Conservation (phyloP, 345 rosid species). For the Eucalyptus erythrocorys region DNA sequence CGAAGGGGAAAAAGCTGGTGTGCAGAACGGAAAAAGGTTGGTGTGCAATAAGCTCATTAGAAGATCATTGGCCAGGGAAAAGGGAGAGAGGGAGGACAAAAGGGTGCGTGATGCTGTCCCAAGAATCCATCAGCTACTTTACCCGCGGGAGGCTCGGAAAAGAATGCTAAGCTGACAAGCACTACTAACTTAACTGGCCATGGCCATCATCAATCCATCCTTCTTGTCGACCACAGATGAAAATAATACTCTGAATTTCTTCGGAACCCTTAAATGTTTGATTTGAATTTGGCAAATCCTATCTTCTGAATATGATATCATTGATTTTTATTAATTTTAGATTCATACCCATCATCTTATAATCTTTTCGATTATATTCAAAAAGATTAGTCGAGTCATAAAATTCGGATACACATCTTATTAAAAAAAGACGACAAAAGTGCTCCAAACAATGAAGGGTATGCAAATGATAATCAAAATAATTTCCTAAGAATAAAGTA, state of each 20-base stretch:
- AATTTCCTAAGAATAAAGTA: neutral
- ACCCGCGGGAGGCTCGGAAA: neutral
- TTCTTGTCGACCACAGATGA: neutral
- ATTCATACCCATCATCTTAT: neutral
- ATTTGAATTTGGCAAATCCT: neutral
- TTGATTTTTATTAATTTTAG: neutral
- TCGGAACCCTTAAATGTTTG: neutral
- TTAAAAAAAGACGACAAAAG: neutral
- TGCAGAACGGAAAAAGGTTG: neutral
- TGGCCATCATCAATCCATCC: neutral
- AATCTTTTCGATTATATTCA: neutral
- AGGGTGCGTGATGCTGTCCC: neutral
- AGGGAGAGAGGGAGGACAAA: neutral
- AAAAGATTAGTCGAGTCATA: neutral
- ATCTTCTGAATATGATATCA: neutral
- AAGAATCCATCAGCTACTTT: neutral
- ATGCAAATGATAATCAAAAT: neutral
- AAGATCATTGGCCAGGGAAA: neutral
- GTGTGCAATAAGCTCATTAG: neutral
- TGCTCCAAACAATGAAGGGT: neutral
- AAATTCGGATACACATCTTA: neutral
- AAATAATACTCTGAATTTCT: neutral
- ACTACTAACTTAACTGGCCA: neutral
- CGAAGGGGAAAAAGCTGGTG: neutral
- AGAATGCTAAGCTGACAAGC: neutral